These are phyloP conservation scores for Carex littledalei DNA, from an alignment of 176 grass and related monocot genomes.

Conservation along the genomic window DNA sequence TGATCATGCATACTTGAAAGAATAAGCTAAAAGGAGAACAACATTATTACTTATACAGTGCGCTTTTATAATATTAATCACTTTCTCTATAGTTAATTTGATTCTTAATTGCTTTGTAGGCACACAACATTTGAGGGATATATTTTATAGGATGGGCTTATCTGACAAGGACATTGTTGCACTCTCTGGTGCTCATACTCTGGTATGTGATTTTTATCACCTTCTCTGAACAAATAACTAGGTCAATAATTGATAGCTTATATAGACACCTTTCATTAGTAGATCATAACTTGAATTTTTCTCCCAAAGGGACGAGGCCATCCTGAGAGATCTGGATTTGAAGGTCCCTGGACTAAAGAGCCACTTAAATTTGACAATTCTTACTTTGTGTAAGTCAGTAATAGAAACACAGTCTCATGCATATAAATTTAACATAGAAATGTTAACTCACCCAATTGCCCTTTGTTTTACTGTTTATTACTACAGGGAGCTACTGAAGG, in stretches of 20 bases:
- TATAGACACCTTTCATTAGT: background rate
- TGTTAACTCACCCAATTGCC: background rate
- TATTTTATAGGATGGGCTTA: conserved; percentile 90
- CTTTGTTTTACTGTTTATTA: background rate
- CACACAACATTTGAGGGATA: conserved; percentile 66
- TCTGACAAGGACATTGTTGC: conserved; percentile 95
- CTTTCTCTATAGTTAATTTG: background rate
- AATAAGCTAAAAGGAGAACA: background rate
- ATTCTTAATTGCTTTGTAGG: conserved; percentile 34
- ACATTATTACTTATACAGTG: background rate
- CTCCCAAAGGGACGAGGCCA: conserved; percentile 69
- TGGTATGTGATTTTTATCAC: conserved; percentile 38
- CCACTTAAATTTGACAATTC: conserved; percentile 95
- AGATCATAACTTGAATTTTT: conserved; percentile 2
- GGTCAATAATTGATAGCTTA: background rate
- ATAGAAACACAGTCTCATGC: background rate
- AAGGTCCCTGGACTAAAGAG: conserved; percentile 78
- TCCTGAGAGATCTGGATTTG: conserved; percentile 82
- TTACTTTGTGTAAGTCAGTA: conserved; percentile 70
- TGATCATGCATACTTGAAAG: background rate
- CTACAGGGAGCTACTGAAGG: conserved; percentile 61
- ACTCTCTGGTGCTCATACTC: conserved; percentile 73
- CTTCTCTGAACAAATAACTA: background rate
- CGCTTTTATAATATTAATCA: background rate
- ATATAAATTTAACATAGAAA: conserved; percentile 6